Evolutionary conservation across 495 filamentous ascomycete genomes (phyloP).

Genomic region (Aspergillus sparsus): DNA sequence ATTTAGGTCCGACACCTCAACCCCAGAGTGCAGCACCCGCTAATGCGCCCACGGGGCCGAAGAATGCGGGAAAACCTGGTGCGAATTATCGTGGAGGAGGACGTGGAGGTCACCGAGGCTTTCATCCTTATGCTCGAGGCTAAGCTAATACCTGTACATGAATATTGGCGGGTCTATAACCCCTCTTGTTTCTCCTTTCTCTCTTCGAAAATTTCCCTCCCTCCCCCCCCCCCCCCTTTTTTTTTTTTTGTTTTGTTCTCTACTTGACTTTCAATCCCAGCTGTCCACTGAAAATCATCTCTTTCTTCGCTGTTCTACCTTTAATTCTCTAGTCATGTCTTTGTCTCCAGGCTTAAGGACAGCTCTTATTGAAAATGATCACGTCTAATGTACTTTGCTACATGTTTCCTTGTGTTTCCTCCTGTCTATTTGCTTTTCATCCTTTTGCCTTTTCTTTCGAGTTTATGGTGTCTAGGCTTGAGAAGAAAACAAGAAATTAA

Average conservation of each 20-base stretch:
- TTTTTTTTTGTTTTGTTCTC: constrained; percentile 11
- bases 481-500: no score
- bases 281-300: background rate
- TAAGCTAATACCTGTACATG: constrained; percentile 18
- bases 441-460: no score
- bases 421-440: no score
- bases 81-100: constrained; percentile 95
- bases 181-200: background rate
- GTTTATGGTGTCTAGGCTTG: no score
- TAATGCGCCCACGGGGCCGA: constrained; percentile 93
- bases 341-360: no score
- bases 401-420: no score
- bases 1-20: constrained; percentile 48
- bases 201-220: no score
- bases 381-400: no score
- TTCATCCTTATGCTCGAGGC: constrained; percentile 73
- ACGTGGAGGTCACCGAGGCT: constrained; percentile 72
- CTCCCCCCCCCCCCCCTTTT: background rate
- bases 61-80: constrained; percentile 91
- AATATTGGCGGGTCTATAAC: constrained; percentile 3
- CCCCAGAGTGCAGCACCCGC: constrained; percentile 78
- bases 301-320: background rate
- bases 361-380: no score
- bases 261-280: background rate
- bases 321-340: no score